These are phyloP conservation scores for Colletotrichum sp. DNA, from an alignment of 2,329 filamentous ascomycete species.

Conservation along the genomic window DNA sequence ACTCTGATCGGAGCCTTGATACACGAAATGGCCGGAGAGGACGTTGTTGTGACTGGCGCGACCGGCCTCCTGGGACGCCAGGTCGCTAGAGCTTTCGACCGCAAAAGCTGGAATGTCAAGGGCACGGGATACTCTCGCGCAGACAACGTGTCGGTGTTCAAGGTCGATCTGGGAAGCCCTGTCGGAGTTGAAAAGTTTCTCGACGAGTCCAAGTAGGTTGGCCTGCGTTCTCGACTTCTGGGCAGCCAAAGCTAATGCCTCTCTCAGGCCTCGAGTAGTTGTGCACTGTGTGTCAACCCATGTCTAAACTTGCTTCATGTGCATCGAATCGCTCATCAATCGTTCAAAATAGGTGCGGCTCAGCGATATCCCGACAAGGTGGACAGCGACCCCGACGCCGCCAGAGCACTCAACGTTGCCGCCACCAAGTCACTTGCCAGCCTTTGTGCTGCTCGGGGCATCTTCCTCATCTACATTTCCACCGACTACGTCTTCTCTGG, in stretches of 20 bases:
- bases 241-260: background rate
- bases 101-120: conserved; percentile 70
- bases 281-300: conserved; percentile 71
- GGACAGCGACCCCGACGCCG: conserved; percentile 77
- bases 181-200: conserved; percentile 54
- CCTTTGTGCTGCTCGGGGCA: conserved; percentile 65
- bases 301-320: background rate
- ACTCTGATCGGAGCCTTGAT: background rate
- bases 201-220: conserved; percentile 58
- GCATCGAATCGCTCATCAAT: background rate
- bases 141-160: conserved; percentile 70
- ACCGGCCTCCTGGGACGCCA: conserved; percentile 84
- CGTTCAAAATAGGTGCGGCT: conserved; percentile 68
- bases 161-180: conserved; percentile 55
- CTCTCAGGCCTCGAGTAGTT: conserved; percentile 71
- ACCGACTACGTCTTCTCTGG: conserved; percentile 85
- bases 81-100: conserved; percentile 73
- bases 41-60: conserved; percentile 80
- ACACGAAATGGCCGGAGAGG: conserved; percentile 44
- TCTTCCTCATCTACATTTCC: conserved; percentile 77
- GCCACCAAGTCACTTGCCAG: conserved; percentile 71
- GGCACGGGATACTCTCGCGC: conserved; percentile 79
- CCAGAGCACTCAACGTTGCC: conserved; percentile 74
- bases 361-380: conserved; percentile 90
- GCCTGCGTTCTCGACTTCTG: background rate